Evolutionary conservation across 768 basidiomycete genomes (phyloP).

Genomic region (Leccinellum albellum): DNA sequence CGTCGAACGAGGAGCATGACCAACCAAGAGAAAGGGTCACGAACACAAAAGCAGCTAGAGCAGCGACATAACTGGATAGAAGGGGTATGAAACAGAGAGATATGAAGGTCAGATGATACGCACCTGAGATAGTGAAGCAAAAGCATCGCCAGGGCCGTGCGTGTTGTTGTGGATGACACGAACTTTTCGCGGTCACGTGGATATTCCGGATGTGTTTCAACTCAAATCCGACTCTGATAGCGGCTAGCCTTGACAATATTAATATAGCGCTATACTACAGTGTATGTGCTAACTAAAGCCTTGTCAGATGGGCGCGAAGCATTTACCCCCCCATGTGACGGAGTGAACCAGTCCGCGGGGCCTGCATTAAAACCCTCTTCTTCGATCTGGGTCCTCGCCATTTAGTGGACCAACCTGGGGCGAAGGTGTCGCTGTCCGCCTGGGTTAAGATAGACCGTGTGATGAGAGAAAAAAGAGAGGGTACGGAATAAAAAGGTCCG

Average conservation of each 20-base stretch:
- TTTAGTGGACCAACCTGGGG: constrained; percentile 58
- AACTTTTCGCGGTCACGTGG: not conserved
- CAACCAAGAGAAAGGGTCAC: constrained; percentile 88
- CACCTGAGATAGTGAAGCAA: constrained; percentile 64
- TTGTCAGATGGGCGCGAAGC: constrained; percentile 52
- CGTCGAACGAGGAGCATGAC: constrained; percentile 21
- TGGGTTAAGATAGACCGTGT: constrained; percentile 64
- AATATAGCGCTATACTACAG: not conserved
- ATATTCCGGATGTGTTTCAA: not conserved
- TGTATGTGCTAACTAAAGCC: not conserved
- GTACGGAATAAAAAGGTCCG: not conserved
- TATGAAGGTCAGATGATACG: constrained; percentile 16
- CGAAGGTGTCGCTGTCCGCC: constrained; percentile 44
- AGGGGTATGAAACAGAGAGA: not conserved
- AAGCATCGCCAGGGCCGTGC: constrained; percentile 28
- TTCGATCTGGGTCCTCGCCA: constrained; percentile 73
- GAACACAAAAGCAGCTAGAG: constrained; percentile 76
- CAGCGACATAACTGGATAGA: constrained; percentile 67
- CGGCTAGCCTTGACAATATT: too few relatives aligned
- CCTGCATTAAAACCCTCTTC: constrained; percentile 72
- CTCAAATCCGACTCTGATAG: too few relatives aligned
- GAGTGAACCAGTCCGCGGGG: constrained; percentile 17
- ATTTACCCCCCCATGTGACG: constrained; percentile 20
- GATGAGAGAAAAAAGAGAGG: constrained; percentile 37
- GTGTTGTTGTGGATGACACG: not conserved